Evolutionary conservation across 495 filamentous ascomycete species (phyloP), one percentile per base, ranked within the genome.

Genomic region (Penicillium bovifimosum): DNA sequence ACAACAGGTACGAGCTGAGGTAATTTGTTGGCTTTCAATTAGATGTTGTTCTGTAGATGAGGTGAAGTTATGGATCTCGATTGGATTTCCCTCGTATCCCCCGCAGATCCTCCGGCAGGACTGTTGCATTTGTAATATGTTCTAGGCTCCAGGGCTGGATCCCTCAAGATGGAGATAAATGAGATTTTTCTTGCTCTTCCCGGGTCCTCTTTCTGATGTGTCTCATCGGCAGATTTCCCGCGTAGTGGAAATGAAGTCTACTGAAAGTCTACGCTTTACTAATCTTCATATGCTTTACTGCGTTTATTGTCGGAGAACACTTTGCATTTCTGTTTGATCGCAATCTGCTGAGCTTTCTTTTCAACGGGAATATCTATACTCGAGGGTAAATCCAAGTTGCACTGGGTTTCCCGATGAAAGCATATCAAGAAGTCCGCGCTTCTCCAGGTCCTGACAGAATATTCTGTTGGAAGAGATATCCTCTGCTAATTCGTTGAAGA

Each of bases 401-500:
- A 47, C 54, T 20, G 55, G 59, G 10, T 62, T 44, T 28, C 44
- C 44, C n/a, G 52, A 56, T 53, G 48, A 55, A 53, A 62, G 59
- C 47, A 62, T 18, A 7, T 41, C n/a, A 48, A 56, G 59, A 47
- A 62, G 55, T 52, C 53, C 56, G 32, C 47, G 49, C 14, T 49
- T 56, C 44, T 50, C 49, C 47, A 62, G 39, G 43, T 56, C 49
- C 33, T 59, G 50, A 47, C 52, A 55, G 29, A 59, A 53, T 44
- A 24, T 29, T 32, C 39, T 62, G 42, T 56, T 44, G 17, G 4
- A 9, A 43, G 4, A 29, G 11, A 11, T 29, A 29, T 43, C 26
- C 26, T 29, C 26, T 28, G 27, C 43, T 29, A 8, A 8, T 4
- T 29, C 28, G 28, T 29, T n/a, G n/a, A n/a, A n/a, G n/a, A n/a